Base-by-base conservation (phyloP, 2,329 filamentous ascomycete species). In the Magnaporthiopsis incrustans region DNA sequence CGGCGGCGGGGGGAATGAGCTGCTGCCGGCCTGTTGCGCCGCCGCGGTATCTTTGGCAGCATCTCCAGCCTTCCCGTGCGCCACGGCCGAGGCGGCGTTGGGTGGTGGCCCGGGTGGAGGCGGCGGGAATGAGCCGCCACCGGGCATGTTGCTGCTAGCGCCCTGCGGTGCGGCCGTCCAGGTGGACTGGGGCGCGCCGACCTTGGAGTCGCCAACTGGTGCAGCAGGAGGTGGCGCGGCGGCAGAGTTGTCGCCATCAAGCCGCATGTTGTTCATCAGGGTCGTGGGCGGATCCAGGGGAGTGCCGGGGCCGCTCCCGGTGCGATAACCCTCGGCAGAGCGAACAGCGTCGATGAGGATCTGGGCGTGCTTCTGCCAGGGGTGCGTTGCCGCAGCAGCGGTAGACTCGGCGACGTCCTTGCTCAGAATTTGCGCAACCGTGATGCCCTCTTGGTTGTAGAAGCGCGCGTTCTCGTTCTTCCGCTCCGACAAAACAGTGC, bases 391-490 rank as follows among this genome's bases (percentile, higher is more conserved):
- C 64, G 22, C 69, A 66, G 11, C 33, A n/a, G 38, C 50, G 67
- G 67, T 8, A 67, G 61, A 26, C 32, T 27, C 53, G 0, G 73
- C 69, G 0, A 81, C 77, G 57, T 80, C 76, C 30, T 80, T 81
- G 4, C 72, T 74, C 15, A 85, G 71, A 63, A 85, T 84, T 66
- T 76, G 75, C 30, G 78, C 74, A 1, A 79, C 81, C 0, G 77
- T 69, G 30, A 84, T 71, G 32, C 61, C 61, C 5, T 72, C 68
- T n/a, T 89, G 81, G 27, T 89, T 89, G 73, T 96, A 97, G 72
- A 97, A 97, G 7, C 85, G 84, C 63, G 91, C 89, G 71, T 97
- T 97, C 72, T 94, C 93, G 65, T 94, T 91, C n/a, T 85, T 88
- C 62, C 92, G 85, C 75, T 96, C 91, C 32, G 94, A 90, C 61